Base-by-base conservation (phyloP, 441 rosid species). In the Eruca vesicaria region DNA sequence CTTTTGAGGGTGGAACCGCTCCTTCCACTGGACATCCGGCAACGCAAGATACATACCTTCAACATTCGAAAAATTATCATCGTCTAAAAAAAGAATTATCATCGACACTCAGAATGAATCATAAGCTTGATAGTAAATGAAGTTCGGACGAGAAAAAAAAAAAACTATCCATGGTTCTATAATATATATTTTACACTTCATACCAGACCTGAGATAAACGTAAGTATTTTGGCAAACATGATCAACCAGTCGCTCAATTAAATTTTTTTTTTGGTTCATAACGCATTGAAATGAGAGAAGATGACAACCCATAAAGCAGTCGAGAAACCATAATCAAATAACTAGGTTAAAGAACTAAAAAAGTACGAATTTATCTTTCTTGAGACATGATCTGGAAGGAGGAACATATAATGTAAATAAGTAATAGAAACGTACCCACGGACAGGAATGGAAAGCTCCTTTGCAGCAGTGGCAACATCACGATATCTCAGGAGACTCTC, bases 11-110 rank as follows among this genome's bases (percentile, higher is more conserved):
- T 74, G 87, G 64, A 72, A 93, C 84, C 3, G 86, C 70, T 79
- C 99, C 99, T 73, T 95, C 98, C 59, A 77, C 90, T 33, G 99
- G 98, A 89, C 99, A 93, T 32, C 97, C 99, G 31, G 88, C 86
- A 68, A 82, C 99, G 55, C 99, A 95, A 7, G 99, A 95, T 29
- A 95, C 99, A 75, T 95, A 95, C 85, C 98, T 95, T 65, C 68
- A 72, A 63, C 36, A 63, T 68, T 56, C 29, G 21, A 41, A 8
- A 56, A 19, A 31, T n/a, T 41, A 32, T 14, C 64, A 36, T 67
- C n/a, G n/a, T n/a, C n/a, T n/a, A n/a, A n/a, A n/a, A n/a, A n/a
- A n/a, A n/a, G n/a, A n/a, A n/a, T n/a, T n/a, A n/a, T n/a, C n/a
- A n/a, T n/a, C n/a, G n/a, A n/a, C n/a, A 28, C 31, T 28, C 31